Base-by-base conservation (phyloP, 495 filamentous ascomycete genomes). In the Penicillium mononematosum region DNA sequence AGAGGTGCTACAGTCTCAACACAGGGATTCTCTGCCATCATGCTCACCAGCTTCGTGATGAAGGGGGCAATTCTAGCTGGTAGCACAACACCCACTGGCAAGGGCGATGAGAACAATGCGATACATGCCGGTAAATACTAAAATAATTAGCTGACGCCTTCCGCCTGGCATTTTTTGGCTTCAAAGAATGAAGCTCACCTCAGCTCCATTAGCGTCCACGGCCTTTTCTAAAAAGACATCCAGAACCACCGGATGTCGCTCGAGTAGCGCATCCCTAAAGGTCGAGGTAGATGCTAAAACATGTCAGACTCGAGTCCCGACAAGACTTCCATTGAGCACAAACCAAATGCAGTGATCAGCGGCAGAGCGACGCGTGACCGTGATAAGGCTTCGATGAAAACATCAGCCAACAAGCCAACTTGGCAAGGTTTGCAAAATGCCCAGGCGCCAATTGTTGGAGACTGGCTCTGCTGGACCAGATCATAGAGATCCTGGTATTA, bases 401-500 rank as follows among this genome's bases (percentile, higher is more conserved):
- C 62, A 38, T 75, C 69, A 24, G 64, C 74, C 14, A 83, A 50
- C 27, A 68, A 47, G 2, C 67, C 69, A 20, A 80, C 60, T 53
- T 80, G 76, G 56, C 81, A 82, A 29, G 69, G 71, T 56, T 81
- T 82, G 43, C 66, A 70, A 17, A 62, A 50, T 10, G 70, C 73
- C 80, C 80, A 83, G 0, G 58, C 60, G 4, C 57, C 57, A 4
- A 81, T 50, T 6, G 50, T 52, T 4, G 42, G 20, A 5, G 50
- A 14, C 11, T 68, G 41, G 6, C 53, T 31, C 27, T 60, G 22
- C 17, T 70, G 58, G 1, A 70, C 55, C 9, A 76, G 47, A 7
- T 55, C 60, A 54, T 78, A 57, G 14, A 83, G 64, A 32, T 72
- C 70, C 80, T 83, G 60, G 3, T 29, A 8, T 24, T 4, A 9